Conservation (phyloP, 257 asterid species). For the Prunella vulgaris region DNA sequence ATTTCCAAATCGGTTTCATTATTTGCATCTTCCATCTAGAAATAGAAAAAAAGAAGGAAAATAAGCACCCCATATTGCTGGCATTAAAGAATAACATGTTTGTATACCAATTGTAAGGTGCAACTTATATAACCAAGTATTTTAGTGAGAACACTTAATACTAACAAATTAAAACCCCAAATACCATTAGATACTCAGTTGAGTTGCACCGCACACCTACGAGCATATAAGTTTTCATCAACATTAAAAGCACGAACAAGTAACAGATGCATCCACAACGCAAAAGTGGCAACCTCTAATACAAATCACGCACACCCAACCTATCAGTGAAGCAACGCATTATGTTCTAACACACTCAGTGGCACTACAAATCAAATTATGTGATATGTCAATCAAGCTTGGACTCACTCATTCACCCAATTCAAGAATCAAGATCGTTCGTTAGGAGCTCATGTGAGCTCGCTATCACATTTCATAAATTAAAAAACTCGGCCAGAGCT, state of each 20-base stretch:
- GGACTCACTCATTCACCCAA: background rate
- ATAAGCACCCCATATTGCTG: background rate
- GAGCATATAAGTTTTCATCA: too few species aligned
- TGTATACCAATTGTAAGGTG: too few species aligned
- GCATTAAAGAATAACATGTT: too few species aligned
- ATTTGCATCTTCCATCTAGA: constrained; percentile 50
- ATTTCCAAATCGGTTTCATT: constrained; percentile 45
- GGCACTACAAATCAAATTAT: background rate
- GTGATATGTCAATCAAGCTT: background rate
- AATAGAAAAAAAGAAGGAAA: background rate
- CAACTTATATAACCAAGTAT: too few species aligned
- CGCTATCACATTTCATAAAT: background rate
- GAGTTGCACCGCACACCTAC: too few species aligned
- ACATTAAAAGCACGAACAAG: background rate
- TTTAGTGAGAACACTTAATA: too few species aligned
- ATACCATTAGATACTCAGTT: too few species aligned
- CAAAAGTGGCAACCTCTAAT: background rate
- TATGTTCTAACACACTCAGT: background rate
- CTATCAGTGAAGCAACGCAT: background rate
- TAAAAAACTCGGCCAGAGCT: background rate
- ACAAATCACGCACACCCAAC: background rate
- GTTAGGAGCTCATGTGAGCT: background rate
- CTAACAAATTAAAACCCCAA: too few species aligned
- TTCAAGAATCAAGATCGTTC: background rate
- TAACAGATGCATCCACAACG: background rate